Percentiles rank a stretch among this genome's conserved stretches.
phyloP scores from a whole-genome alignment of 768 basidiomycete species.

The Tulasnella sp. region DNA sequence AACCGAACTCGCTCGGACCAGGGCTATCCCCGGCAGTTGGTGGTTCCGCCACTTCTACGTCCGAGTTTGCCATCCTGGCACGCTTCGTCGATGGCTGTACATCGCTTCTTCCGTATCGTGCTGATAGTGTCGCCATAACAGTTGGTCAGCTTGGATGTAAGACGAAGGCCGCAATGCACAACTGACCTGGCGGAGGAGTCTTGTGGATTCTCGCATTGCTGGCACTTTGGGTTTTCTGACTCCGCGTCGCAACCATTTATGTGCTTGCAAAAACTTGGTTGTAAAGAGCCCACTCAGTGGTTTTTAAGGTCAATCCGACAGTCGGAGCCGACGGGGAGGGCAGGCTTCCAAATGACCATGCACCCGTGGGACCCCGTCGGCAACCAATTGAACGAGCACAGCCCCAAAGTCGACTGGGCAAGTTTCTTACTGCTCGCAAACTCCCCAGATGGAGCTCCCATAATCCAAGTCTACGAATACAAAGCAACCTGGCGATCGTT shows the following conservation, averaged over 20 bases:
- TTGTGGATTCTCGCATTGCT: neutral
- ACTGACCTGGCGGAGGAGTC: neutral
- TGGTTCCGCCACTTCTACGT: neutral
- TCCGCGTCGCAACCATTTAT: neutral
- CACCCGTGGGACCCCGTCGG: neutral
- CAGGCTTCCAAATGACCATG: neutral
- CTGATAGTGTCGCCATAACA: neutral
- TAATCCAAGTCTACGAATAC: too few relatives aligned
- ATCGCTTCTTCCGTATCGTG: neutral
- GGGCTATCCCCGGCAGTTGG: neutral
- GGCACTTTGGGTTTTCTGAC: neutral
- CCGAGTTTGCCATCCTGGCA: neutral
- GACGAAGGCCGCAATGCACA: neutral
- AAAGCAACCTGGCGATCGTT: too few relatives aligned
- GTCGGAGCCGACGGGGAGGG: neutral
- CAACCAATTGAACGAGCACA: too few relatives aligned
- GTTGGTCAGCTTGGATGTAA: neutral
- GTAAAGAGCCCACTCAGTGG: neutral
- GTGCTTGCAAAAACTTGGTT: neutral
- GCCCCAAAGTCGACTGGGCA: too few relatives aligned
- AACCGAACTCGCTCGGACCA: neutral
- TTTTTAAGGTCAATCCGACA: neutral
- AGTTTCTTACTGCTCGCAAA: too few relatives aligned
- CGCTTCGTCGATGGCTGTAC: neutral
- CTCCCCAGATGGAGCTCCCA: too few relatives aligned